These are phyloP conservation scores for Mychonastes homosphaera DNA, from an alignment of 139 green algal species.

Conservation along the genomic window DNA sequence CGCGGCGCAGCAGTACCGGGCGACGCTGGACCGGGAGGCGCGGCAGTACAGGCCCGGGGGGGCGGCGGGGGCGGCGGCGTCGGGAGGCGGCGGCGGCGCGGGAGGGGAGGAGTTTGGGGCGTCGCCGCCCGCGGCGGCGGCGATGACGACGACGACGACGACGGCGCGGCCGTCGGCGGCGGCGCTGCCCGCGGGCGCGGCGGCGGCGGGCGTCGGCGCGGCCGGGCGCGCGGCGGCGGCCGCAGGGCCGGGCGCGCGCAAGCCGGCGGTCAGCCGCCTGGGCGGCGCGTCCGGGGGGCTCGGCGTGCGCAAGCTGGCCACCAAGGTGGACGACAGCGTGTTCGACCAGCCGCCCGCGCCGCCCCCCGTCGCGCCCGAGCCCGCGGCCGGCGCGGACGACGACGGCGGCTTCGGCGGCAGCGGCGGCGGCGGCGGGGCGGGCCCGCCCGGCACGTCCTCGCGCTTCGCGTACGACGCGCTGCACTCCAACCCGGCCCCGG, in stretches of 20 bases:
- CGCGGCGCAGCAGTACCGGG: conserved; percentile 81
- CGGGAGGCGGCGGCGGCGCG: too few species aligned
- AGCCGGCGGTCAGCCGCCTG: conserved; percentile 32
- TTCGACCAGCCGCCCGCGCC: conserved; percentile 56
- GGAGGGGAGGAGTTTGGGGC: too few species aligned
- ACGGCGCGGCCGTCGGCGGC: too few species aligned
- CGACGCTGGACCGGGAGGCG: conserved; percentile 84
- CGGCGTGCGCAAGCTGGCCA: conserved; percentile 73
- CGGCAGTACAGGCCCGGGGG: too few species aligned
- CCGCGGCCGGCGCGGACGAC: conserved; percentile 7
- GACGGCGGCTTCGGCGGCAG: neutral
- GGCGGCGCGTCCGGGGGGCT: conserved; percentile 54
- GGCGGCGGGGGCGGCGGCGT: too few species aligned
- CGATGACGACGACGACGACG: conserved; percentile 13
- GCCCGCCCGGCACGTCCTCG: conserved; percentile 20
- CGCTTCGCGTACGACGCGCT: conserved; percentile 60
- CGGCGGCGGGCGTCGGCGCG: neutral
- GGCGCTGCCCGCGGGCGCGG: neutral
- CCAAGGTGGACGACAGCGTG: conserved; percentile 68
- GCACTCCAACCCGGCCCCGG: conserved; percentile 1
- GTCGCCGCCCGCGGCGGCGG: too few species aligned
- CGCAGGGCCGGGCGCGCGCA: conserved; percentile 9
- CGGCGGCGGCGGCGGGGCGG: neutral
- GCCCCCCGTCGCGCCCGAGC: conserved; percentile 21
- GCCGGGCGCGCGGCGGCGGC: neutral